phyloP scores from a whole-genome alignment of 495 filamentous ascomycete genomes.

The Xanthoparmelia taractica region DNA sequence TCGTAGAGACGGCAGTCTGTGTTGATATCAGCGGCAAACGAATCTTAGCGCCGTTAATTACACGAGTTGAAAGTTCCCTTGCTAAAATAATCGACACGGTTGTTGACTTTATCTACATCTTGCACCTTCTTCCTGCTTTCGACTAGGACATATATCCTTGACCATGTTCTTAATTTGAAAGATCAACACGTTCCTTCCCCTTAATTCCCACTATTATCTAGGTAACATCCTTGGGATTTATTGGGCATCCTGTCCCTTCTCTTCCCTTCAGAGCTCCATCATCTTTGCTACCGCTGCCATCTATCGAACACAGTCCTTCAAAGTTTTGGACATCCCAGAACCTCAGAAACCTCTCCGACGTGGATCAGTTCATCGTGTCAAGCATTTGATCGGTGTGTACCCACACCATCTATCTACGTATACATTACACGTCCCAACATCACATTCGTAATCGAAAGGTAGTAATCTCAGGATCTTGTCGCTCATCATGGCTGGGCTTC shows the following conservation, averaged over 20 bases:
- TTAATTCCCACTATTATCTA: slow-evolving; percentile 13
- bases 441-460: slow-evolving; percentile 4
- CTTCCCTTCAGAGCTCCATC: slow-evolving; percentile 15
- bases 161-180: slow-evolving; percentile 10
- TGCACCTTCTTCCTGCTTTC: slow-evolving; percentile 6
- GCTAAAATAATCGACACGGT: background rate
- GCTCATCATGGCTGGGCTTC: slow-evolving; percentile 38
- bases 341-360: slow-evolving; percentile 8
- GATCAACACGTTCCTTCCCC: slow-evolving; percentile 22
- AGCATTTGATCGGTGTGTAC: slow-evolving; percentile 11
- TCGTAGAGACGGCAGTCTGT: slow-evolving; percentile 1
- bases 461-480: background rate
- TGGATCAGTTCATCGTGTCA: slow-evolving; percentile 9
- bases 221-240: slow-evolving; percentile 14
- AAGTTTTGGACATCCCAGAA: slow-evolving; percentile 23
- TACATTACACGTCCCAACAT: slow-evolving; percentile 8
- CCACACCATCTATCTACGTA: slow-evolving; percentile 15
- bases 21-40: background rate
- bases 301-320: slow-evolving; percentile 23
- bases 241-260: slow-evolving; percentile 16
- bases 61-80: background rate
- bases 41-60: slow-evolving; percentile 6
- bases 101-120: too few relatives aligned
- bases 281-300: slow-evolving; percentile 21
- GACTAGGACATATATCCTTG: slow-evolving; percentile 8